Conservation (phyloP, 495 filamentous ascomycete genomes). For the Penicillium lividum region DNA sequence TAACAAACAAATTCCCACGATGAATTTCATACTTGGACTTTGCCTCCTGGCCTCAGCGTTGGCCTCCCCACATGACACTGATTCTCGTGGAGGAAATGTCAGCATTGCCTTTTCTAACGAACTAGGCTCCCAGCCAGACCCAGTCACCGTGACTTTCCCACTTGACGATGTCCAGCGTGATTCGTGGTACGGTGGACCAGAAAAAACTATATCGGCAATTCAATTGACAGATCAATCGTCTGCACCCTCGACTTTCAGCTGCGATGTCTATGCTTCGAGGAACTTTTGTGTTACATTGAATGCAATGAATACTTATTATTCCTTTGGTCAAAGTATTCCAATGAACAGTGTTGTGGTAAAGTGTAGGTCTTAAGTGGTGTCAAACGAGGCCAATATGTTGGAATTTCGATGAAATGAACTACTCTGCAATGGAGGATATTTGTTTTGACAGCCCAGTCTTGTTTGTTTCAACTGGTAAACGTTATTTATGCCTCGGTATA, state of each 20-base stretch:
- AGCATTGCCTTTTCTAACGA: background rate
- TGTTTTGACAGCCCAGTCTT: too few relatives aligned
- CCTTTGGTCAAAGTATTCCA: background rate
- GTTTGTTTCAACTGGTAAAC: too few relatives aligned
- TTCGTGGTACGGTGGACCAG: background rate
- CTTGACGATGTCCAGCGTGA: background rate
- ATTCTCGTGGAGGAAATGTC: background rate
- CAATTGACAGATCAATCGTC: background rate
- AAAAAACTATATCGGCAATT: background rate
- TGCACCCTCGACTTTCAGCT: background rate
- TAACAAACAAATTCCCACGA: background rate
- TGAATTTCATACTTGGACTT: background rate
- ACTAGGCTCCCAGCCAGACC: background rate
- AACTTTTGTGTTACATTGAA: background rate
- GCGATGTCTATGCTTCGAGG: background rate
- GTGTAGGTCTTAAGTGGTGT: too few relatives aligned
- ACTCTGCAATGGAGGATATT: too few relatives aligned
- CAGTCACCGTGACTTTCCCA: background rate
- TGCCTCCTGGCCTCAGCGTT: background rate
- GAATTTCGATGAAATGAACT: too few relatives aligned
- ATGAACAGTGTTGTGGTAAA: background rate
- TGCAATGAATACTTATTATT: background rate
- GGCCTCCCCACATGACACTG: background rate
- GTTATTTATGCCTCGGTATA: background rate
- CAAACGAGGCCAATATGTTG: too few relatives aligned